Percentiles rank a stretch among this genome's conserved stretches.
Conservation (phyloP, 148 eudicot species). For the Silene conica region DNA sequence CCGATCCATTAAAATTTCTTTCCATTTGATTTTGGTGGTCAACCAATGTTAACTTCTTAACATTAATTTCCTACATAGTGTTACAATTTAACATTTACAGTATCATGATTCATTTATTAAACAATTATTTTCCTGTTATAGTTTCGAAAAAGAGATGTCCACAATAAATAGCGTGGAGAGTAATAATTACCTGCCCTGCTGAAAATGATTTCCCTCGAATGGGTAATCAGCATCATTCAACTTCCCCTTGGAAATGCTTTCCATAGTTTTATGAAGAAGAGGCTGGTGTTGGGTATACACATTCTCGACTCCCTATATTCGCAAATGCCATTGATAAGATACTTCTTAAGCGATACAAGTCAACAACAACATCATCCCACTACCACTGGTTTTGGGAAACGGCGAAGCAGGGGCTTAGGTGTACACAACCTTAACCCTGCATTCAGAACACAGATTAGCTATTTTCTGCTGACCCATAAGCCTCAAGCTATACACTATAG, state of each 20-base stretch:
- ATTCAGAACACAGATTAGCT: not conserved
- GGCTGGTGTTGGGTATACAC: conserved; percentile 99
- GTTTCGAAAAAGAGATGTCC: too few species aligned
- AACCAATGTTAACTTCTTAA: too few species aligned
- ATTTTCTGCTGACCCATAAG: not conserved
- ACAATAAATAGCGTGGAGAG: not conserved
- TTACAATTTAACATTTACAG: too few species aligned
- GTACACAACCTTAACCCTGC: not conserved
- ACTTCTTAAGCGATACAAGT: conserved; percentile 17
- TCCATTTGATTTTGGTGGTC: too few species aligned
- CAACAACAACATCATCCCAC: not conserved
- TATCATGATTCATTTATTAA: too few species aligned
- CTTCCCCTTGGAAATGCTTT: conserved; percentile 77
- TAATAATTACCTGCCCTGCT: conserved; percentile 67
- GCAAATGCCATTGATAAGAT: conserved; percentile 11
- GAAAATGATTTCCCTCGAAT: conserved; percentile 73
- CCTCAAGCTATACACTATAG: not conserved
- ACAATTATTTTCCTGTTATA: too few species aligned
- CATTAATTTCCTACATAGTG: too few species aligned
- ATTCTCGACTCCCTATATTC: conserved; percentile 82
- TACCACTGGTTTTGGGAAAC: not conserved
- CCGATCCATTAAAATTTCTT: too few species aligned
- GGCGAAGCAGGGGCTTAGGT: not conserved
- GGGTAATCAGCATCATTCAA: conserved; percentile 91
- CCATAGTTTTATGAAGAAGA: conserved; percentile 74